Evolutionary conservation across 768 basidiomycete genomes (phyloP), one percentile per base, ranked within the genome.

Genomic region (Paxillus rubicundulus): DNA sequence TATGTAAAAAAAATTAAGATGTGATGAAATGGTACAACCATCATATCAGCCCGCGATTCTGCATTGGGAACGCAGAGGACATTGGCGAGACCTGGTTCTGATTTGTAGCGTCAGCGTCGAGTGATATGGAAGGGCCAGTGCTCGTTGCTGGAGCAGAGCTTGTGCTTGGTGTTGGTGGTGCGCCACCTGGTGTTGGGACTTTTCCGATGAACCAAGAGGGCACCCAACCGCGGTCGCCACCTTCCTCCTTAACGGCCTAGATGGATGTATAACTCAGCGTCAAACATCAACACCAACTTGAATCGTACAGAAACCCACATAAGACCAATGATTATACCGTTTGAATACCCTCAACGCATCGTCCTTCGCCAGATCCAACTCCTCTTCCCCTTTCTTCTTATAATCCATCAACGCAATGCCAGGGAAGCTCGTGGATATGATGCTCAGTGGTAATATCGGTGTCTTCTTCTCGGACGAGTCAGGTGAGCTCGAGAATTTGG

Each of bases 181-280:
- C 73, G 7, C 67, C 74, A 7, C 69, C 62, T 0, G 72, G 65
- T 5, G 77, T 68, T 5, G 79, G 75, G 24, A 90, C 83, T 69
- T 95, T 97, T 47, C 94, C 93, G 55, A 96, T 92, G 67, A 92
- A 96, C 96, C 96, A 98, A 20, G 92, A 93, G 6, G 95, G 95
- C 20, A 97, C 92, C 96, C 96, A 98, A 34, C 96, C 96, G 56
- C 96, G 84, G 70, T 93, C 89, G 40, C 96, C 96, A 18, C 86
- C 85, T 13, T 89, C 87, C 64, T 97, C 91, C 70, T 95, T 94
- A 63, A 98, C 92, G 57, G 92, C 92, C 90, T 92, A 61, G 17
- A 45, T 52, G 39, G 45, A 38, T 16, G 51, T 57, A n/a, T 50
- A 28, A 38, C 62, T 37, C 44, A 55, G 51, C 44, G 54, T 45